These are phyloP conservation scores for Picea sitchensis DNA, from an alignment of 75 land plant species.

Conservation along the genomic window DNA sequence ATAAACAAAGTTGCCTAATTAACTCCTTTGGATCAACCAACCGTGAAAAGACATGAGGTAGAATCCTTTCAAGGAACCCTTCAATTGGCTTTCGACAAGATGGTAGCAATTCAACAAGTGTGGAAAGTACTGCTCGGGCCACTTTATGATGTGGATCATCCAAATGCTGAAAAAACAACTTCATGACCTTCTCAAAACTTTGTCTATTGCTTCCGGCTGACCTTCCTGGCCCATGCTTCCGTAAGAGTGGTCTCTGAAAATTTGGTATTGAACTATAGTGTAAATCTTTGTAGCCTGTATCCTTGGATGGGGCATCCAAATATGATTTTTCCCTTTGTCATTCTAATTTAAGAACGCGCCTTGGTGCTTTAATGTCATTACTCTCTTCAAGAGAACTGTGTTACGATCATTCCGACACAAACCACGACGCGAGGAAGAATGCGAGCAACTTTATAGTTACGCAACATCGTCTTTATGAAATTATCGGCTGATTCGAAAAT, in stretches of 20 bases:
- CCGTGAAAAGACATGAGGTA: conserved; percentile 94
- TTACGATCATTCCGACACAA: no score
- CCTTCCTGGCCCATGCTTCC: conserved; percentile 62
- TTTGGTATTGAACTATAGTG: conserved; percentile 65
- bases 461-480: no score
- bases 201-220: conserved; percentile 58
- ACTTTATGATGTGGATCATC: conserved; percentile 99
- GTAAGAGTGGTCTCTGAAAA: conserved; percentile 86
- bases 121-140: conserved; percentile 92
- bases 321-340: conserved; percentile 52
- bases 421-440: no score
- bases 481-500: no score
- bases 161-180: conserved; percentile 89
- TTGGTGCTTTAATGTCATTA: conserved; percentile 41
- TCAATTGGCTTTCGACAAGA: conserved; percentile 91
- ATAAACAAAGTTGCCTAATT: conserved; percentile 80
- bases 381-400: conserved; percentile 49
- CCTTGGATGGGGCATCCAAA: conserved; percentile 46
- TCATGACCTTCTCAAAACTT: conserved; percentile 97
- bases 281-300: conserved; percentile 36
- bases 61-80: conserved; percentile 85
- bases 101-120: conserved; percentile 86
- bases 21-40: conserved; percentile 91
- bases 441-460: no score
- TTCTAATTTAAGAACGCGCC: conserved; percentile 37